These are phyloP conservation scores for Vigna angularis DNA, from an alignment of 306 rosid species.

Conservation along the genomic window DNA sequence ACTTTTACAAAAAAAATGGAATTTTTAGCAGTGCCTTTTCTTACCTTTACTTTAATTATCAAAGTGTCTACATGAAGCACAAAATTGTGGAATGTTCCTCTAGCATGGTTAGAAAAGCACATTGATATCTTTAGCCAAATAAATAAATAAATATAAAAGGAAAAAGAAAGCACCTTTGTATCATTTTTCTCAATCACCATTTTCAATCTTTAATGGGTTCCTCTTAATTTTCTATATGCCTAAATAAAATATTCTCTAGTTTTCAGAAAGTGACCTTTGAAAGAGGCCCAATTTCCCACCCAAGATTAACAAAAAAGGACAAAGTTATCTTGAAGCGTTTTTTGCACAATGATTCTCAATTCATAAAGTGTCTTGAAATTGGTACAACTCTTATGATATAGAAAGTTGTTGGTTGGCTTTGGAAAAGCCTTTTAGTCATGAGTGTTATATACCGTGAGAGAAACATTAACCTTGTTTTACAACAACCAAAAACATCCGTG, in stretches of 20 bases:
- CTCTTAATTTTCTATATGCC: neutral
- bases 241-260: conserved; percentile 1
- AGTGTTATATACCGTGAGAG: no score
- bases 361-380: neutral
- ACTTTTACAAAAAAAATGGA: conserved; percentile 39
- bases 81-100: conserved; percentile 40
- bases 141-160: no score
- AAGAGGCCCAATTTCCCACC: neutral
- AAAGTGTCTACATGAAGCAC: conserved; percentile 50
- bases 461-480: no score
- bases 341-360: neutral
- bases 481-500: no score
- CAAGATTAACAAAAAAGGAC: neutral
- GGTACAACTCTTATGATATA: neutral
- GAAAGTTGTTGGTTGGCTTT: neutral
- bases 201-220: neutral
- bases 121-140: neutral
- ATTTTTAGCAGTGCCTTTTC: conserved; percentile 52
- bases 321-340: neutral
- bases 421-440: no score
- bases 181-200: neutral
- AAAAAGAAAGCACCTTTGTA: neutral
- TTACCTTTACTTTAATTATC: conserved; percentile 32
- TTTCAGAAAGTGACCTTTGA: neutral
- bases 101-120: conserved; percentile 25